Percentiles rank a stretch among this genome's conserved stretches.
Evolutionary conservation across 169 alveolate species (phyloP).

Genomic region (Plasmodium falciparum): DNA sequence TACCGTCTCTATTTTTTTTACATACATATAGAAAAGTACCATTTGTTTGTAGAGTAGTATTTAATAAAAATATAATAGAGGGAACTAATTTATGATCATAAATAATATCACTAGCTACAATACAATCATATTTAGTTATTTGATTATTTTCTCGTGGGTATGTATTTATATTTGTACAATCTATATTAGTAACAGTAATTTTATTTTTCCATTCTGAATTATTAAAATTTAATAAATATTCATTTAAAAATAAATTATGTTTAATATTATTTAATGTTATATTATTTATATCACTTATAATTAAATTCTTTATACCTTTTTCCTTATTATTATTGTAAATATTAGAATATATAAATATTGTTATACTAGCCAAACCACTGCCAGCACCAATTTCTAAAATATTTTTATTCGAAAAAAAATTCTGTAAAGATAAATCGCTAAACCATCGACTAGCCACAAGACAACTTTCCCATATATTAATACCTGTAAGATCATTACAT

Average conservation of each 20-base stretch:
- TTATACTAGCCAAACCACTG: conserved; percentile 80
- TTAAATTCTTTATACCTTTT: conserved; percentile 7
- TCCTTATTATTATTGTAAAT: neutral
- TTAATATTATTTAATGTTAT: conserved; percentile 78
- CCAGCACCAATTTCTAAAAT: conserved; percentile 85
- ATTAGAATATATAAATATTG: conserved; percentile 70
- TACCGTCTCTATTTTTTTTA: conserved; percentile 81
- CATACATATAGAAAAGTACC: conserved; percentile 81
- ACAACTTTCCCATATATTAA: conserved; percentile 85
- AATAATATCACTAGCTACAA: conserved; percentile 85
- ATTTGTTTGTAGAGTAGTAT: conserved; percentile 33
- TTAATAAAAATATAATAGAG: conserved; percentile 72
- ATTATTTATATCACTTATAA: conserved; percentile 78
- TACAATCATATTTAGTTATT: conserved; percentile 60
- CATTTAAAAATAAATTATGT: conserved; percentile 78
- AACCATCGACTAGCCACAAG: conserved; percentile 81
- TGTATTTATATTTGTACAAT: conserved; percentile 73
- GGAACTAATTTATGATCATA: conserved; percentile 78
- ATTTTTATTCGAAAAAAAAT: conserved; percentile 64
- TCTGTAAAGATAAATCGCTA: conserved; percentile 36
- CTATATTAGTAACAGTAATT: conserved; percentile 56
- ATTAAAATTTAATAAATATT: neutral
- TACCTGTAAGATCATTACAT: conserved; percentile 79
- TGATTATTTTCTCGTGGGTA: conserved; percentile 49
- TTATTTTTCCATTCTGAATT: conserved; percentile 35